Percentiles rank a stretch among this genome's conserved stretches.
Evolutionary conservation across 345 rosid genomes (phyloP).

Genomic region (Eucalyptus brandiana): DNA sequence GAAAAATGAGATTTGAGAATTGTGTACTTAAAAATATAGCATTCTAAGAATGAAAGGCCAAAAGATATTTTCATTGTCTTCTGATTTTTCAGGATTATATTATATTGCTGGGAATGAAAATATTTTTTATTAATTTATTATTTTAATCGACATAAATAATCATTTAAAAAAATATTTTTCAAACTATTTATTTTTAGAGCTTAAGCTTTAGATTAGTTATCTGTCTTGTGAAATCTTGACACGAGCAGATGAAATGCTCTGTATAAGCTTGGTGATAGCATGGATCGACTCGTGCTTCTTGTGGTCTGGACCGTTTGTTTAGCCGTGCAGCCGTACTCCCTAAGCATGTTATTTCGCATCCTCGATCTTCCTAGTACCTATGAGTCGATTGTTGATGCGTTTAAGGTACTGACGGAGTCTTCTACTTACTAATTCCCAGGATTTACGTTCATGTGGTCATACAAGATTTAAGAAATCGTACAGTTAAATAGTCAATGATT

Average conservation of each 20-base stretch:
- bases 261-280: neutral
- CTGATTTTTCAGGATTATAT: too few species aligned
- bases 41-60: too few species aligned
- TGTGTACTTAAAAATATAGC: too few species aligned
- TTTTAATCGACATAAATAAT: too few species aligned
- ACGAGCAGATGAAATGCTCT: neutral
- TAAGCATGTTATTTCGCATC: neutral
- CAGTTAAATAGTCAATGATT: neutral
- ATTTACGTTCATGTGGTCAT: neutral
- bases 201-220: too few species aligned
- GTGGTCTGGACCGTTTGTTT: neutral
- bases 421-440: neutral
- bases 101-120: too few species aligned
- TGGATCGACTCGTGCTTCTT: neutral
- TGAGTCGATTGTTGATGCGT: neutral
- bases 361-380: neutral
- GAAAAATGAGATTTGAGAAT: too few species aligned
- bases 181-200: too few species aligned
- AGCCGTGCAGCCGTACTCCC: neutral
- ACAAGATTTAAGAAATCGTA: neutral
- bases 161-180: too few species aligned
- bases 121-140: too few species aligned
- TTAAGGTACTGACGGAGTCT: neutral
- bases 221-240: neutral
- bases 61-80: too few species aligned